These are phyloP conservation scores for Chlorokybus atmophyticus DNA, from an alignment of 139 green algal species.

Conservation along the genomic window DNA sequence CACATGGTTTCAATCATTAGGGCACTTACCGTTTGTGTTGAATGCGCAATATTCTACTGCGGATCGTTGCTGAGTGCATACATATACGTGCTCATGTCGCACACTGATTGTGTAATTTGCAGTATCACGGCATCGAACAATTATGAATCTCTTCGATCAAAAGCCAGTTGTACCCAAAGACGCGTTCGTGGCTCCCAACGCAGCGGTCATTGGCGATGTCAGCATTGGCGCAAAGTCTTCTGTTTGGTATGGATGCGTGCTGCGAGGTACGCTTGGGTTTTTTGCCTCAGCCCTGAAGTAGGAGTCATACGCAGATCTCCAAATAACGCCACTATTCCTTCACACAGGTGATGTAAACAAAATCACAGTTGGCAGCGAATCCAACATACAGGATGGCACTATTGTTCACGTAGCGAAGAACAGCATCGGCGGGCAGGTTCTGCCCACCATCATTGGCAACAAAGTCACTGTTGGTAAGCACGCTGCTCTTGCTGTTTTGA, in stretches of 20 bases:
- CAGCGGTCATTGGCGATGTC: constrained; percentile 72
- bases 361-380: constrained; percentile 66
- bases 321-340: no score
- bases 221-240: constrained; percentile 57
- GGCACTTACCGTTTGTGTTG: no score
- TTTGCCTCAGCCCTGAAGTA: no score
- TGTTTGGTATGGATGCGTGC: constrained; percentile 78
- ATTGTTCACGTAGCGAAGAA: constrained; percentile 55
- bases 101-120: constrained; percentile 12
- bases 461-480: constrained; percentile 58
- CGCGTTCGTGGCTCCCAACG: constrained; percentile 76
- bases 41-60: no score
- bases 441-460: constrained; percentile 58
- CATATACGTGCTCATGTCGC: not conserved
- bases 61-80: not conserved
- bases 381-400: constrained; percentile 87
- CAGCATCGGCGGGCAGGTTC: constrained; percentile 20
- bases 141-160: constrained; percentile 52
- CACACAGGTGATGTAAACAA: constrained; percentile 61
- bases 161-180: constrained; percentile 40
- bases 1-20: no score
- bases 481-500: not conserved
- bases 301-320: no score
- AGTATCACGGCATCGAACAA: constrained; percentile 53
- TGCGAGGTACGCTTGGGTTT: constrained; percentile 50